A percentile compares a stretch with the other conserved stretches of the same genome.
phyloP scores from a whole-genome alignment of 23 red algal species.

The Cyanidium caldarium region DNA sequence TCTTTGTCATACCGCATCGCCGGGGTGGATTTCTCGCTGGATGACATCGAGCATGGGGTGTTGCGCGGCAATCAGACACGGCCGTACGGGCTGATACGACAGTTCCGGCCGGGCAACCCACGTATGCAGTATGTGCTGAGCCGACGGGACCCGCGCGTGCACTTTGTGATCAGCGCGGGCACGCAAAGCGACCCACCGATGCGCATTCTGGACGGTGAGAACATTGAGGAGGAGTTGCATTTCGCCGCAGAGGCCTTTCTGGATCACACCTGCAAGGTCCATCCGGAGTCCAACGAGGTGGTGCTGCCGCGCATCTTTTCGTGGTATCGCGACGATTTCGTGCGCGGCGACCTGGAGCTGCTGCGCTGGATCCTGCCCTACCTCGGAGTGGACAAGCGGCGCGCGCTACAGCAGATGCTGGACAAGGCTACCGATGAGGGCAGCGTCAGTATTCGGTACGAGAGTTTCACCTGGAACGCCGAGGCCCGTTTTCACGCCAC shows the following conservation, averaged over 20 bases:
- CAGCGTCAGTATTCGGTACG: constrained; percentile 36
- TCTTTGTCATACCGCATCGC: constrained; percentile 64
- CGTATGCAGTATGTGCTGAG: constrained; percentile 66
- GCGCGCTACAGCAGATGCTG: constrained; percentile 29
- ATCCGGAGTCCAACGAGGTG: constrained; percentile 26
- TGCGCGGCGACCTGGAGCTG: constrained; percentile 18
- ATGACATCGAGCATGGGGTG: constrained; percentile 98
- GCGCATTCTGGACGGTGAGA: constrained; percentile 87
- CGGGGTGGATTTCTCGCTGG: constrained; percentile 74
- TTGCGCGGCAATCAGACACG: constrained; percentile 64
- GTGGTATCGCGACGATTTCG: constrained; percentile 93
- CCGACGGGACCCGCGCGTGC: constrained; percentile 66
- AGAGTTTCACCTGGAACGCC: constrained; percentile 84
- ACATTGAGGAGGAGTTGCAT: constrained; percentile 69
- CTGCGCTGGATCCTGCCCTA: constrained; percentile 61
- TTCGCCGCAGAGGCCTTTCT: constrained; percentile 76
- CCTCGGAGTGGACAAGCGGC: constrained; percentile 29
- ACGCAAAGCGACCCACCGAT: constrained; percentile 87
- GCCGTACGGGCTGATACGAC: constrained; percentile 42
- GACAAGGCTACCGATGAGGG: background rate
- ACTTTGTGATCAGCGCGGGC: constrained; percentile 94
- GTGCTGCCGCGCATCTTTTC: constrained; percentile 79
- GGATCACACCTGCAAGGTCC: constrained; percentile 38
- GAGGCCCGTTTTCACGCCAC: constrained; percentile 80
- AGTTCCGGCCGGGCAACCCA: constrained; percentile 74